phyloP scores from a whole-genome alignment of 176 grass and related monocot genomes.

The Cymbopogon citratus region DNA sequence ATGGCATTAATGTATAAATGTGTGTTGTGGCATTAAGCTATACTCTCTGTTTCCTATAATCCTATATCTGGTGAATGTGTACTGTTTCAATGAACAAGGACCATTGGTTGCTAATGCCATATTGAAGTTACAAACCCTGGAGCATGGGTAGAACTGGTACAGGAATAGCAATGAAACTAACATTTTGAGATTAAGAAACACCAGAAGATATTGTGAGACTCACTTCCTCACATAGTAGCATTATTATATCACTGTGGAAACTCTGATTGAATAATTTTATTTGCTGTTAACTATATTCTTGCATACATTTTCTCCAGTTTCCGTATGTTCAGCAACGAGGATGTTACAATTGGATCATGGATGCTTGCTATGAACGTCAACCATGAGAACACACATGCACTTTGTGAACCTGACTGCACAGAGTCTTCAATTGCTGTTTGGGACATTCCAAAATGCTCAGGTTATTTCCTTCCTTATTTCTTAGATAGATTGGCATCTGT shows the following conservation, averaged over 20 bases:
- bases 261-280: not conserved
- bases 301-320: slow-evolving; percentile 51
- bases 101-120: not conserved
- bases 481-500: not conserved
- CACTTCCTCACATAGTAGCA: not conserved
- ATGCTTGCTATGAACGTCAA: slow-evolving; percentile 99
- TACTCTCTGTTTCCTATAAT: not conserved
- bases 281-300: not conserved
- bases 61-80: not conserved
- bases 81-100: not conserved
- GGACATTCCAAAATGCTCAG: slow-evolving; percentile 99
- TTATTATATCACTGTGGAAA: not conserved
- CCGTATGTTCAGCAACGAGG: slow-evolving; percentile 99
- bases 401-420: slow-evolving; percentile 77
- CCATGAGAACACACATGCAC: slow-evolving; percentile 78
- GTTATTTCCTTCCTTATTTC: slow-evolving; percentile 36
- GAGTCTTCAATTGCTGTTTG: slow-evolving; percentile 88
- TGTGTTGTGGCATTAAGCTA: not conserved
- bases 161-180: not conserved
- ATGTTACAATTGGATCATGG: slow-evolving; percentile 95
- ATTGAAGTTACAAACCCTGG: not conserved
- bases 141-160: not conserved
- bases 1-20: not conserved
- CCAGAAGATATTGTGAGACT: not conserved
- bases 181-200: not conserved